Evolutionary conservation across 768 basidiomycete species (phyloP).

Genomic region (Boletales sp.): DNA sequence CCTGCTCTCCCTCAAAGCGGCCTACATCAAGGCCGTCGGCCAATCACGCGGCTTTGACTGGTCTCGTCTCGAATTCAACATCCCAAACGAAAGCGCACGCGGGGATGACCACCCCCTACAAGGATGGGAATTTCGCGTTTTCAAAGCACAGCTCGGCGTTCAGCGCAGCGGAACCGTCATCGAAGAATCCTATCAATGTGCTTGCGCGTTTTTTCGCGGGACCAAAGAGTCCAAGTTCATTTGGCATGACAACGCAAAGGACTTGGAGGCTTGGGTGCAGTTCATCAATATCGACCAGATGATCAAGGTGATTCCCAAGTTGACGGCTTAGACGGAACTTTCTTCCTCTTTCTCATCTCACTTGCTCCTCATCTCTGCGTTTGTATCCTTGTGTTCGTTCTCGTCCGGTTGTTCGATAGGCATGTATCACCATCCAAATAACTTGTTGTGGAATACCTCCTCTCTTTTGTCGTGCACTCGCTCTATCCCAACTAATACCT

Average conservation of each 20-base stretch:
- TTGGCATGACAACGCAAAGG: slow-evolving; percentile 63
- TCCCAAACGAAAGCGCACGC: slow-evolving; percentile 55
- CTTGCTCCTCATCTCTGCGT: neutral
- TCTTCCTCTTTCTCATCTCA: neutral
- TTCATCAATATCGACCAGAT: slow-evolving; percentile 82
- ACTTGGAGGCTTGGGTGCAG: slow-evolving; percentile 78
- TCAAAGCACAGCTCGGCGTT: slow-evolving; percentile 69
- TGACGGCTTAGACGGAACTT: slow-evolving; percentile 48
- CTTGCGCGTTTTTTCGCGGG: slow-evolving; percentile 73
- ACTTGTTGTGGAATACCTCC: neutral
- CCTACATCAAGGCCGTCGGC: slow-evolving; percentile 82
- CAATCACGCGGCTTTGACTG: slow-evolving; percentile 80
- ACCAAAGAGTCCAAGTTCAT: slow-evolving; percentile 63
- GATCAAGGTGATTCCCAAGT: slow-evolving; percentile 73
- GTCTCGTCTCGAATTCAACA: slow-evolving; percentile 78
- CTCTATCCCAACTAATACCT: neutral
- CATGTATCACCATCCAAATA: slow-evolving; percentile 5
- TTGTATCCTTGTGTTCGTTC: slow-evolving; percentile 1
- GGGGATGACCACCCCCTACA: slow-evolving; percentile 67
- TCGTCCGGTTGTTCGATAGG: slow-evolving; percentile 4
- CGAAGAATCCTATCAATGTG: slow-evolving; percentile 73
- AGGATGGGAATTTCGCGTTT: slow-evolving; percentile 88
- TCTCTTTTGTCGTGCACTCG: neutral
- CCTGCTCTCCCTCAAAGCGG: slow-evolving; percentile 73
- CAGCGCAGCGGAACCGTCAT: slow-evolving; percentile 49